phyloP scores from a whole-genome alignment of 306 rosid genomes.

The Cyclanthera cordifolia region DNA sequence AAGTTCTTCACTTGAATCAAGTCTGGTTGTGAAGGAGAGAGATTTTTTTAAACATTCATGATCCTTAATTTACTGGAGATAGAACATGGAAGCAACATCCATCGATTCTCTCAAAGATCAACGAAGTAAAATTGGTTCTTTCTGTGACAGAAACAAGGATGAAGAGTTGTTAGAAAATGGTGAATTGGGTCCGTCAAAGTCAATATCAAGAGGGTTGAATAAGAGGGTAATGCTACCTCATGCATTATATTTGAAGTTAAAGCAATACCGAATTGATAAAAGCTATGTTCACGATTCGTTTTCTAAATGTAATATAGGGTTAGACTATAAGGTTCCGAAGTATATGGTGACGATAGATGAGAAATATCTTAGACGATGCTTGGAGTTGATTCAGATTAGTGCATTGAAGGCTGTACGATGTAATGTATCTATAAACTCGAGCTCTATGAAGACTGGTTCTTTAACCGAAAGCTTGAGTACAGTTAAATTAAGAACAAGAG shows the following conservation, averaged over 20 bases:
- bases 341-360: slow-evolving; percentile 69
- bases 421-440: slow-evolving; percentile 29
- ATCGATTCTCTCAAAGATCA: slow-evolving; percentile 28
- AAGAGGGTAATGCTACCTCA: slow-evolving; percentile 38
- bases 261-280: slow-evolving; percentile 40
- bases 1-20: neutral
- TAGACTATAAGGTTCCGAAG: slow-evolving; percentile 61
- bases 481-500: slow-evolving; percentile 20
- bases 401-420: slow-evolving; percentile 53
- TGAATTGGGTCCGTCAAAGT: slow-evolving; percentile 25
- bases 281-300: slow-evolving; percentile 32
- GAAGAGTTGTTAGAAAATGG: slow-evolving; percentile 33
- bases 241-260: slow-evolving; percentile 38
- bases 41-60: slow-evolving; percentile 16
- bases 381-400: slow-evolving; percentile 50
- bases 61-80: slow-evolving; percentile 22
- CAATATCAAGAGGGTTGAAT: slow-evolving; percentile 42
- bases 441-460: slow-evolving; percentile 30
- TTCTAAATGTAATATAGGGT: slow-evolving; percentile 31
- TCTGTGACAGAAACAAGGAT: slow-evolving; percentile 28
- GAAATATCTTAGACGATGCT: slow-evolving; percentile 66
- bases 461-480: slow-evolving; percentile 33
- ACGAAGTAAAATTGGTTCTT: slow-evolving; percentile 26
- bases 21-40: slow-evolving; percentile 17
- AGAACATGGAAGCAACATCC: slow-evolving; percentile 47